Percentiles rank a stretch among this genome's conserved stretches.
Conservation (phyloP, 2,329 filamentous ascomycete genomes). For the Fusarium sp. region DNA sequence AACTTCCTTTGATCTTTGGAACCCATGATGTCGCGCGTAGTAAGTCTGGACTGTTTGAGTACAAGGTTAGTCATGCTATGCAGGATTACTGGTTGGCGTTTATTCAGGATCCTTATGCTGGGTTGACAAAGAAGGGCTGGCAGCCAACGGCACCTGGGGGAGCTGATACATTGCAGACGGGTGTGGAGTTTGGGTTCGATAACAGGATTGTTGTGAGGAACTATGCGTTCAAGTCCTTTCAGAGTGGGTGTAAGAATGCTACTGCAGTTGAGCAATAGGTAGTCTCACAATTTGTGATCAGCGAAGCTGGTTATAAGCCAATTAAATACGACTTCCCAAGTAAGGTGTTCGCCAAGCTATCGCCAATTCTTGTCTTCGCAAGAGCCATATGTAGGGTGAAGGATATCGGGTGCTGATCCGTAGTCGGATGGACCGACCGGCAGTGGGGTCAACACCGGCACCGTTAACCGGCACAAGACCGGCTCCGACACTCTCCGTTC, state of each 20-base stretch:
- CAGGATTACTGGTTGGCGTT: conserved; percentile 11
- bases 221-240: background rate
- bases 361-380: background rate
- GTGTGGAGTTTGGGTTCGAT: conserved; percentile 3
- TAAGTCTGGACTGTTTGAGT: conserved; percentile 1
- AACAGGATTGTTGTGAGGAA: background rate
- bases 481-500: background rate
- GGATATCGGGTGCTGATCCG: background rate
- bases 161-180: background rate
- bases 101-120: background rate
- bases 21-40: background rate
- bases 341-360: fast-evolving
- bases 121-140: background rate
- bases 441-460: background rate
- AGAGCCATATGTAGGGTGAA: too few relatives aligned
- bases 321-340: fast-evolving
- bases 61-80: conserved; percentile 2
- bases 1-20: conserved; percentile 10
- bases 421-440: background rate
- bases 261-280: background rate
- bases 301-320: fast-evolving
- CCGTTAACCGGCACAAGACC: background rate
- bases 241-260: conserved; percentile 1
- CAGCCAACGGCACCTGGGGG: background rate
- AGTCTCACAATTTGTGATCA: background rate